Conservation (phyloP, 768 basidiomycete genomes). For the Hemileccinum impolitum region DNA sequence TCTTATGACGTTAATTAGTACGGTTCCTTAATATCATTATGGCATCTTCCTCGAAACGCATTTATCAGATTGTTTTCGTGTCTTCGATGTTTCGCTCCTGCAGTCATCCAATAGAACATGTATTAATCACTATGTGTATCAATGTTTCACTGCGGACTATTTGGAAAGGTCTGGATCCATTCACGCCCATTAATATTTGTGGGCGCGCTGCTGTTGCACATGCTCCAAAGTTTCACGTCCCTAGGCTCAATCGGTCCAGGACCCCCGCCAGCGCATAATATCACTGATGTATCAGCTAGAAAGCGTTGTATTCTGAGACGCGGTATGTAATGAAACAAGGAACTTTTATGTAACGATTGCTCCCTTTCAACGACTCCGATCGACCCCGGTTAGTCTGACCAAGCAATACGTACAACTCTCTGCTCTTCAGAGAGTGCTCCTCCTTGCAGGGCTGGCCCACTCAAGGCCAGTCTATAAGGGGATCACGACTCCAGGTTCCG, state of each 20-base stretch:
- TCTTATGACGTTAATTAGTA: conserved; percentile 34
- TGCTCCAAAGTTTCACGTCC: too few relatives aligned
- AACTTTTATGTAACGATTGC: background rate
- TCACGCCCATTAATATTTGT: background rate
- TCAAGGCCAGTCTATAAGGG: too few relatives aligned
- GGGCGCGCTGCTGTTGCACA: background rate
- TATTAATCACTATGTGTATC: conserved; percentile 1
- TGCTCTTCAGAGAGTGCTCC: background rate
- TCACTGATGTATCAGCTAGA: too few relatives aligned
- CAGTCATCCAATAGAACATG: background rate
- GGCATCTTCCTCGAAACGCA: background rate
- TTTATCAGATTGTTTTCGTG: background rate
- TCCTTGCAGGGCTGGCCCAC: too few relatives aligned
- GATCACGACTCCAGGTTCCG: background rate
- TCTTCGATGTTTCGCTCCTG: conserved; percentile 3
- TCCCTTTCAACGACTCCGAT: background rate
- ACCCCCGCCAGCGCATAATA: background rate
- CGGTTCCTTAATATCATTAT: conserved; percentile 1
- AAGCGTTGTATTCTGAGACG: too few relatives aligned
- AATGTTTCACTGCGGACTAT: background rate
- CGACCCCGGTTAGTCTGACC: too few relatives aligned
- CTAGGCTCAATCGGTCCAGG: background rate
- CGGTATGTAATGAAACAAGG: background rate
- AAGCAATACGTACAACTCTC: background rate
- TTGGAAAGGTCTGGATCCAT: background rate